These are phyloP conservation scores for Pseudogymnoascus sp. DNA, from an alignment of 2,329 filamentous ascomycete species.

Conservation along the genomic window DNA sequence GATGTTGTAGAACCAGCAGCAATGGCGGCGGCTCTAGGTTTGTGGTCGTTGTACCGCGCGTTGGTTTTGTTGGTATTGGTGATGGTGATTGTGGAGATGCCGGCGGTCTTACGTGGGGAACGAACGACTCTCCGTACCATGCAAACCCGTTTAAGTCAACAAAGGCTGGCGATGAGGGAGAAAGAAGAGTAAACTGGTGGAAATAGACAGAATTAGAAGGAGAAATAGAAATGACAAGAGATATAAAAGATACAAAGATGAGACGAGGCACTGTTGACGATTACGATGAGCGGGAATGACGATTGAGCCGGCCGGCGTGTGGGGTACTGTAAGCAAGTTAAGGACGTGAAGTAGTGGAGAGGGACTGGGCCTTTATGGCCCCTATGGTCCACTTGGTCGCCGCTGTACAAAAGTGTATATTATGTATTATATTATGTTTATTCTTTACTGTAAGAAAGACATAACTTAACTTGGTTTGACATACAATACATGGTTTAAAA, in stretches of 20 bases:
- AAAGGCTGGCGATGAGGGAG: neutral
- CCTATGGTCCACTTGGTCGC: neutral
- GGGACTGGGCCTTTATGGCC: neutral
- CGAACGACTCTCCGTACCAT: neutral
- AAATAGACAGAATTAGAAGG: neutral
- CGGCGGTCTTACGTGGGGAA: neutral
- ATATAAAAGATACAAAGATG: neutral
- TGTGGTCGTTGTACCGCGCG: neutral
- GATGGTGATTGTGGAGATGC: neutral
- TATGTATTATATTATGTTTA: neutral
- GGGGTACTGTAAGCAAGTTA: neutral
- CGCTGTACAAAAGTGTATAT: neutral
- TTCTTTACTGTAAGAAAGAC: neutral
- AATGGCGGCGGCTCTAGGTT: neutral
- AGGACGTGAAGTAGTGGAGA: neutral
- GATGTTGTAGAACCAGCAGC: neutral
- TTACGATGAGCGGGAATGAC: neutral
- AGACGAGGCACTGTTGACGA: neutral
- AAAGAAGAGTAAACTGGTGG: neutral
- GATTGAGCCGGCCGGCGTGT: neutral
- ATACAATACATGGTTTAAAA: neutral
- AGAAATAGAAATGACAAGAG: neutral
- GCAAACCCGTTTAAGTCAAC: slow-evolving; percentile 4
- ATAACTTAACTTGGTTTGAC: neutral
- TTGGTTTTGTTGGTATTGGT: neutral